These are phyloP conservation scores for Xylariaceae sp. DNA, from an alignment of 2,329 filamentous ascomycete genomes.

Conservation along the genomic window DNA sequence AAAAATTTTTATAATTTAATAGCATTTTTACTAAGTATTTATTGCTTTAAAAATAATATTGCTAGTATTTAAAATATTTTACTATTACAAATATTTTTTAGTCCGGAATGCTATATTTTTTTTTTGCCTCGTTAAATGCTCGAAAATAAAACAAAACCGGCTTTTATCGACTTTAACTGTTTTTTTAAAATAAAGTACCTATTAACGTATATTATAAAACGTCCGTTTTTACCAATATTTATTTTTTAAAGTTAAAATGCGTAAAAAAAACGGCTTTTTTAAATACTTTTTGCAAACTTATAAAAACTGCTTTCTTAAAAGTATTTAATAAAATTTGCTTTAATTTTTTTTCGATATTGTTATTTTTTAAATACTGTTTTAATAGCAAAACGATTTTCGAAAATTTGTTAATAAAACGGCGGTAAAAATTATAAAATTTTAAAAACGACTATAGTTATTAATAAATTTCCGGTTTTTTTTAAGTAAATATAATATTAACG, in stretches of 20 bases:
- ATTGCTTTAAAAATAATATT: too few species aligned
- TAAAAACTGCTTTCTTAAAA: neutral
- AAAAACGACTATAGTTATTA: slow-evolving; percentile 4
- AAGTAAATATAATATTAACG: neutral
- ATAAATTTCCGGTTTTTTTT: neutral
- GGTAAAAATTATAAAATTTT: slow-evolving; percentile 15
- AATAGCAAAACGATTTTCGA: neutral
- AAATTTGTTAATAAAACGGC: slow-evolving; percentile 14
- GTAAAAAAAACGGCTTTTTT: neutral
- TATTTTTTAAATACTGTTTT: neutral
- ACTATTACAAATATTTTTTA: too few species aligned
- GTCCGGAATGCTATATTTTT: too few species aligned
- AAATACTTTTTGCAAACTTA: neutral
- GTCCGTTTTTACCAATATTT: slow-evolving; percentile 3
- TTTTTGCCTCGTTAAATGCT: too few species aligned
- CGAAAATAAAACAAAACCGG: slow-evolving; percentile 9
- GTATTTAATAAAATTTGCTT: slow-evolving; percentile 8
- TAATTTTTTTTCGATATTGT: slow-evolving; percentile 6
- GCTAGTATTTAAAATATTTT: too few species aligned
- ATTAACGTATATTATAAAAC: neutral
- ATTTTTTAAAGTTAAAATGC: slow-evolving; percentile 6
- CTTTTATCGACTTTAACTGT: neutral
- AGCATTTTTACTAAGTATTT: too few species aligned
- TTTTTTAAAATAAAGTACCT: neutral
- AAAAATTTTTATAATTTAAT: too few species aligned